phyloP scores from a whole-genome alignment of 73 alveolate species.

The Paramecium pentaurelia region DNA sequence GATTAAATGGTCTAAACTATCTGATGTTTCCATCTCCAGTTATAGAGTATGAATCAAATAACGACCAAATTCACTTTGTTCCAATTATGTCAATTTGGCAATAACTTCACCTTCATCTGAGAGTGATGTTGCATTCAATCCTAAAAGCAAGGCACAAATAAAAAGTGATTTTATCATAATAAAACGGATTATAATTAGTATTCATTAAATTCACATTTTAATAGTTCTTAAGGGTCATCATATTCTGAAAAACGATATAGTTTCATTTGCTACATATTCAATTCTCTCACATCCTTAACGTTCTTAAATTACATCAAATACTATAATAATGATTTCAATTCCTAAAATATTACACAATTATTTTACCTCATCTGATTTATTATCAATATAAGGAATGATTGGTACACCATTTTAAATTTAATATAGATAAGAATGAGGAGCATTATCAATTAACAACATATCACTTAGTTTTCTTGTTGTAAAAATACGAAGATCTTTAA shows the following conservation, averaged over 20 bases:
- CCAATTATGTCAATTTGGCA: background rate
- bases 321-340: conserved; percentile 23
- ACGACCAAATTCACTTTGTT: background rate
- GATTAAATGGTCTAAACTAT: conserved; percentile 4
- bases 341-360: background rate
- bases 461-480: conserved; percentile 69
- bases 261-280: conserved; percentile 9
- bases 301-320: conserved; percentile 17
- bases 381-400: conserved; percentile 76
- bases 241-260: conserved; percentile 21
- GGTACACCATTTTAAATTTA: conserved; percentile 82
- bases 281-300: conserved; percentile 39
- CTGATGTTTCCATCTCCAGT: conserved; percentile 43
- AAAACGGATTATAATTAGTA: conserved; percentile 46
- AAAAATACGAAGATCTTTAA: conserved; percentile 91
- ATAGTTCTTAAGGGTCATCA: conserved; percentile 37
- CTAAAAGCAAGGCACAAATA: conserved; percentile 4
- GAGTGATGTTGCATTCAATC: background rate
- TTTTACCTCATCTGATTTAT: conserved; percentile 68
- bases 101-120: conserved; percentile 21
- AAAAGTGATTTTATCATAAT: background rate
- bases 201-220: conserved; percentile 23
- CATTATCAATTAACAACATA: conserved; percentile 88
- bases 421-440: conserved; percentile 82
- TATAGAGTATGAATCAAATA: background rate